These are phyloP conservation scores for Globisporangium nunn DNA, from an alignment of 352 stramenopile species.

Conservation along the genomic window DNA sequence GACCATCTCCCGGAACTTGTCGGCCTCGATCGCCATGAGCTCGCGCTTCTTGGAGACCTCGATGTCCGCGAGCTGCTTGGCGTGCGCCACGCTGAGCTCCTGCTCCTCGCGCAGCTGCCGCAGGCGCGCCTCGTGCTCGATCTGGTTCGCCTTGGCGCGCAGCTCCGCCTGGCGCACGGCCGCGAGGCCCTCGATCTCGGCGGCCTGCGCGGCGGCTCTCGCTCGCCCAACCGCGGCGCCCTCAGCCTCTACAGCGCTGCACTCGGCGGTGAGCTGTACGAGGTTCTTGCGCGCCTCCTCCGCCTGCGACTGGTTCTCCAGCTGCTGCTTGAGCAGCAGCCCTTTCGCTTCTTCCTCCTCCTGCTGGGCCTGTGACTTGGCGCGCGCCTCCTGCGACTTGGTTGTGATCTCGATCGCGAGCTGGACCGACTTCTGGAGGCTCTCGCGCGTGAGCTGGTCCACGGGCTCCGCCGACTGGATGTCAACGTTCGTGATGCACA, in stretches of 20 bases:
- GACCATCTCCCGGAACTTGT: conserved; percentile 83
- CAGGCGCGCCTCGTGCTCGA: conserved; percentile 61
- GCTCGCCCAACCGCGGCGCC: conserved; percentile 54
- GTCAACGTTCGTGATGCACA: conserved; percentile 80
- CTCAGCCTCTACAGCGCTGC: conserved; percentile 58
- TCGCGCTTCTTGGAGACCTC: conserved; percentile 72
- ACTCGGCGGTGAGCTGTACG: conserved; percentile 67
- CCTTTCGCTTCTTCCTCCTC: conserved; percentile 78
- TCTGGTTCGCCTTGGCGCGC: conserved; percentile 49
- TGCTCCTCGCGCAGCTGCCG: conserved; percentile 52
- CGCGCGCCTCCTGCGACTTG: conserved; percentile 72
- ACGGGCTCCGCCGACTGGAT: conserved; percentile 76
- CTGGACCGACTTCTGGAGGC: conserved; percentile 76
- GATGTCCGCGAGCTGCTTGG: conserved; percentile 54
- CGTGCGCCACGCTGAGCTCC: conserved; percentile 43
- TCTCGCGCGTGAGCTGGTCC: conserved; percentile 61
- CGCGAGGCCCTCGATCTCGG: conserved; percentile 65
- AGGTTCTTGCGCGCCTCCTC: conserved; percentile 72
- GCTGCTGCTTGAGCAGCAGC: conserved; percentile 57
- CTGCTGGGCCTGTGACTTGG: conserved; percentile 74
- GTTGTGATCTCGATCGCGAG: conserved; percentile 84
- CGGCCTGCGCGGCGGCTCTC: conserved; percentile 51
- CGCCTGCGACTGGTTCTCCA: conserved; percentile 70
- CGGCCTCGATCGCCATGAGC: conserved; percentile 69
- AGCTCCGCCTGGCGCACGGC: conserved; percentile 68